Evolutionary conservation across 2,329 filamentous ascomycete genomes (phyloP).

Genomic region (Calonectria pteridis): DNA sequence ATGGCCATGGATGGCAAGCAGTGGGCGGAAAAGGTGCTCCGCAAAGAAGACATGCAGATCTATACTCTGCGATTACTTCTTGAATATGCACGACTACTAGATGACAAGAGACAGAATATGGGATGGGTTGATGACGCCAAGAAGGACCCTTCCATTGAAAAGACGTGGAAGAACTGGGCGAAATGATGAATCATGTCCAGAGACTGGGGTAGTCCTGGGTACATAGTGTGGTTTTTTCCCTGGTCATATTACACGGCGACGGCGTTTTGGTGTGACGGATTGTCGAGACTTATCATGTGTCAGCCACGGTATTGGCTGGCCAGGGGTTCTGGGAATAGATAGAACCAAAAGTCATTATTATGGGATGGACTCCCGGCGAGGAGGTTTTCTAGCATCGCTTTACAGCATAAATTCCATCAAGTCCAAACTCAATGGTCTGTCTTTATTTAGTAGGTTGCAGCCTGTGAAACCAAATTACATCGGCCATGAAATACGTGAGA

Average conservation of each 20-base stretch:
- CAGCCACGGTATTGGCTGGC: background rate
- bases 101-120: conserved; percentile 64
- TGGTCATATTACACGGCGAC: conserved; percentile 30
- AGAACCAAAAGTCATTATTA: conserved; percentile 21
- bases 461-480: background rate
- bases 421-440: background rate
- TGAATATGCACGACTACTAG: conserved; percentile 70
- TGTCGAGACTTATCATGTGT: background rate
- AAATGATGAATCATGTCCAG: conserved; percentile 23
- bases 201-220: background rate
- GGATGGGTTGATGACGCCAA: conserved; percentile 67
- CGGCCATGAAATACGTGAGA: background rate
- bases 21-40: conserved; percentile 77
- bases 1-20: conserved; percentile 75
- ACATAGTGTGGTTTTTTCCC: conserved; percentile 16
- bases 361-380: conserved; percentile 13
- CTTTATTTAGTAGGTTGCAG: background rate
- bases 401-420: background rate
- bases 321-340: conserved; percentile 19
- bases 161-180: conserved; percentile 47
- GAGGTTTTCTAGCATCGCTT: conserved; percentile 6
- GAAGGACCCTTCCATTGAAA: conserved; percentile 48
- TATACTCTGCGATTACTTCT: conserved; percentile 75
- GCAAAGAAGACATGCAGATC: conserved; percentile 80
- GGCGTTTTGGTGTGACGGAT: conserved; percentile 27